A percentile compares a stretch with the other conserved stretches of the same genome.
Evolutionary conservation across 768 basidiomycete genomes (phyloP).

Genomic region (Tulasnella sp.): DNA sequence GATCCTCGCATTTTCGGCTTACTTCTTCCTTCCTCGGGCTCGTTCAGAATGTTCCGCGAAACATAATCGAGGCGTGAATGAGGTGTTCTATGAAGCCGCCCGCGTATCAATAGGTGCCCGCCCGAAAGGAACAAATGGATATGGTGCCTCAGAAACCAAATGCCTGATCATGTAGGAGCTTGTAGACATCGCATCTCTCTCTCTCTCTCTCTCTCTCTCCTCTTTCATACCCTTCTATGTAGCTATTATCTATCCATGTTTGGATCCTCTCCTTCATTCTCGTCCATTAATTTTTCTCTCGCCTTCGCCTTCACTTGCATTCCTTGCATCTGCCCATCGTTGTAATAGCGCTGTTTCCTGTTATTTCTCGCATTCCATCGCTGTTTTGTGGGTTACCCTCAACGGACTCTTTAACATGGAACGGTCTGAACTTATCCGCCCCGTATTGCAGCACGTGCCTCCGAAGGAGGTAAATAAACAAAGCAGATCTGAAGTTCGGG

Average conservation of each 20-base stretch:
- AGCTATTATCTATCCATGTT: background rate
- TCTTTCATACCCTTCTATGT: background rate
- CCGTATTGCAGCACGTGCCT: background rate
- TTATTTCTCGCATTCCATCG: background rate
- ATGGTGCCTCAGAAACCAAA: conserved; percentile 7
- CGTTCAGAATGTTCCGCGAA: conserved; percentile 88
- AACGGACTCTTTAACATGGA: background rate
- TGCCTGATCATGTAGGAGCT: background rate
- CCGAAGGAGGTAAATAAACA: background rate
- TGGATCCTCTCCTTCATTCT: background rate
- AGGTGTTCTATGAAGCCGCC: conserved; percentile 88
- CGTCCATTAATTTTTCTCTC: background rate
- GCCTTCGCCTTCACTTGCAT: background rate
- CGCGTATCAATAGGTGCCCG: conserved; percentile 69
- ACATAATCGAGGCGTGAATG: conserved; percentile 87
- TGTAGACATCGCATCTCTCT: background rate
- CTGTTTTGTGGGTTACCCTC: background rate
- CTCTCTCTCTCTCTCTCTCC: background rate
- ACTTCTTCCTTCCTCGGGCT: background rate
- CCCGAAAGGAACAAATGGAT: conserved; percentile 47
- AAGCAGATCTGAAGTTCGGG: background rate
- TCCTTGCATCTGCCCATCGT: background rate
- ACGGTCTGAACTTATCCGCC: background rate
- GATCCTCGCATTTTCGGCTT: background rate
- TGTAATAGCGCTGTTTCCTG: background rate